phyloP scores from a whole-genome alignment of 2,329 filamentous ascomycete species.

The Pseudogymnoascus sp. region DNA sequence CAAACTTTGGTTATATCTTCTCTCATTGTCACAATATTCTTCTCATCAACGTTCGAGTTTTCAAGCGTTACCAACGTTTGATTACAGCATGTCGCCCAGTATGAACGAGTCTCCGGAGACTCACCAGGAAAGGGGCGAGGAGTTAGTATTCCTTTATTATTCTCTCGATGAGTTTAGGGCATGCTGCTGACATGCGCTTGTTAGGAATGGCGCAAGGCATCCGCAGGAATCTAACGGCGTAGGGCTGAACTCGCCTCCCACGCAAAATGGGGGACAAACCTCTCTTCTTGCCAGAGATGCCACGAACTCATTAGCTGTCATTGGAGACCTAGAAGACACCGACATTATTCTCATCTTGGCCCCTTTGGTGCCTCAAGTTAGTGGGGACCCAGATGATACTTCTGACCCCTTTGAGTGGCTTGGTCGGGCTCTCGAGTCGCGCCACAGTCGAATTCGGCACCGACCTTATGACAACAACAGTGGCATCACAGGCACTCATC shows the following conservation, averaged over 20 bases:
- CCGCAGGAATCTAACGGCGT: background rate
- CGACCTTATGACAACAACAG: slow-evolving; percentile 53
- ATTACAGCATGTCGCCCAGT: background rate
- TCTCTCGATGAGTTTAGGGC: background rate
- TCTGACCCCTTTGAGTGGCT: slow-evolving; percentile 68
- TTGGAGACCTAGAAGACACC: slow-evolving; percentile 40
- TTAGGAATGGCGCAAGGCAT: background rate
- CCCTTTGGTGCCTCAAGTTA: slow-evolving; percentile 46
- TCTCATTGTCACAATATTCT: background rate
- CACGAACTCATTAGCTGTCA: slow-evolving; percentile 43
- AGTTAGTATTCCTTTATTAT: slow-evolving; percentile 3
- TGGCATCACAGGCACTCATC: slow-evolving; percentile 44
- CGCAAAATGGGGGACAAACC: background rate
- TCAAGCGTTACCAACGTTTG: background rate
- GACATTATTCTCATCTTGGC: slow-evolving; percentile 58
- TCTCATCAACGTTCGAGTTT: background rate
- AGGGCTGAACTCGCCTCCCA: background rate
- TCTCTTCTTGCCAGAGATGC: slow-evolving; percentile 23
- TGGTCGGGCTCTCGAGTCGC: slow-evolving; percentile 54
- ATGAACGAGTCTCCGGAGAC: background rate
- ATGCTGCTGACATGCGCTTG: background rate
- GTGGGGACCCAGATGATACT: slow-evolving; percentile 36
- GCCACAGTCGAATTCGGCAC: slow-evolving; percentile 59
- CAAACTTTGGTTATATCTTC: background rate
- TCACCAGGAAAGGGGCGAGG: background rate